Evolutionary conservation across 345 rosid species (phyloP).

Genomic region (Sonneratia alba): DNA sequence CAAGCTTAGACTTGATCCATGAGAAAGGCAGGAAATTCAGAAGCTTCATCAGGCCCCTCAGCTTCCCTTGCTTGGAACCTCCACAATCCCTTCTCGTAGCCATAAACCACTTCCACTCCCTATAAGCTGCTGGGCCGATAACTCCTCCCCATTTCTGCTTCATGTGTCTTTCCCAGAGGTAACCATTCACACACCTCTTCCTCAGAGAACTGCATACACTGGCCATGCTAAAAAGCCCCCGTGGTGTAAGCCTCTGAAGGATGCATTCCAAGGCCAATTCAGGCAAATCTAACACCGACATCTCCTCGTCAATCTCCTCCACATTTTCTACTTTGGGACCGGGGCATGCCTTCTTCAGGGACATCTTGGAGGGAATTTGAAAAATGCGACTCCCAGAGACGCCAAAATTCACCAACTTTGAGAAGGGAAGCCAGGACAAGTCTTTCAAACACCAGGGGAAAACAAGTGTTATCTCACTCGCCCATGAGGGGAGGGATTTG

Average conservation of each 20-base stretch:
- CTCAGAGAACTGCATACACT: conserved; percentile 58
- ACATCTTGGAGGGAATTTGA: conserved; percentile 20
- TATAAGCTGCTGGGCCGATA: conserved; percentile 55
- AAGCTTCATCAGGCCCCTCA: conserved; percentile 12
- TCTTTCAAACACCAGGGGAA: conserved; percentile 50
- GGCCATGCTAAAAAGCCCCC: conserved; percentile 61
- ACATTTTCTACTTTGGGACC: conserved; percentile 16
- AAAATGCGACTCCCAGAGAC: conserved; percentile 8
- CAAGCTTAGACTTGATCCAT: too few relatives aligned
- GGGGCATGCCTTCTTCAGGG: conserved; percentile 19
- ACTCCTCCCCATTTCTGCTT: conserved; percentile 60
- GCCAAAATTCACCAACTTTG: conserved; percentile 15
- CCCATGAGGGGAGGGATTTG: conserved; percentile 59
- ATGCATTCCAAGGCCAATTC: conserved; percentile 60
- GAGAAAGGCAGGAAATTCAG: neutral
- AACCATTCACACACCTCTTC: conserved; percentile 56
- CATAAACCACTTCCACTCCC: conserved; percentile 42
- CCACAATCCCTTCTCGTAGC: conserved; percentile 21
- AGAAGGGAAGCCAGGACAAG: conserved; percentile 19
- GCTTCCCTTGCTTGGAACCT: conserved; percentile 21
- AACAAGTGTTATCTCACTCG: conserved; percentile 51
- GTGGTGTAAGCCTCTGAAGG: conserved; percentile 61
- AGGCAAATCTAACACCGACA: conserved; percentile 72
- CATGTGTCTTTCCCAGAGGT: conserved; percentile 70
- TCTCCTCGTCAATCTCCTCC: conserved; percentile 16